Conservation (phyloP, 2,329 filamentous ascomycete species). For the Paecilomyces sp. region DNA sequence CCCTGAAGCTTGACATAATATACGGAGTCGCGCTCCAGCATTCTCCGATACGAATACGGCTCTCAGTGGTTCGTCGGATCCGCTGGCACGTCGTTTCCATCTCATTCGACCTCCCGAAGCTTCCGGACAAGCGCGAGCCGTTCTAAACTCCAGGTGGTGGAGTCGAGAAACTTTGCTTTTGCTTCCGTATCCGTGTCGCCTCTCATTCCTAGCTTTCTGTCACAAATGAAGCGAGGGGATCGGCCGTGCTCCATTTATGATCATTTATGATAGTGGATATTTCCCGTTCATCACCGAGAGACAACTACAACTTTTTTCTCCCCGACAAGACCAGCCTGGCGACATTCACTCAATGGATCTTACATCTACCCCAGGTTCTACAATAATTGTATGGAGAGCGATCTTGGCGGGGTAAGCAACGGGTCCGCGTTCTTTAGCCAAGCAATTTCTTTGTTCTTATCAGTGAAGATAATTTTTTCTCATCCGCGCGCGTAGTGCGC, state of each 20-base stretch:
- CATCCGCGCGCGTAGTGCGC: neutral
- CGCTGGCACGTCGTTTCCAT: neutral
- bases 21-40: neutral
- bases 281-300: neutral
- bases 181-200: neutral
- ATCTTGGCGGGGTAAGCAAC: neutral
- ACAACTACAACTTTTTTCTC: neutral
- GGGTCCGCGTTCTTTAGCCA: neutral
- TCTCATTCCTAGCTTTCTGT: neutral
- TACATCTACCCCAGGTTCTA: neutral
- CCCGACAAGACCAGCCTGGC: neutral
- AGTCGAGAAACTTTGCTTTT: neutral
- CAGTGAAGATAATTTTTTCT: neutral
- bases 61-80: neutral
- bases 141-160: neutral
- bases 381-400: neutral
- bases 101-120: slow-evolving; percentile 7
- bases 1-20: neutral
- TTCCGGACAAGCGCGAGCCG: slow-evolving; percentile 6
- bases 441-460: neutral
- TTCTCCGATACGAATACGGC: neutral
- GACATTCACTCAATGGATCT: neutral
- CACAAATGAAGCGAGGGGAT: neutral
- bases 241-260: neutral
- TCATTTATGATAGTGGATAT: neutral